Evolutionary conservation across 306 rosid species (phyloP).

Genomic region (Elaeagnus macrophylla): DNA sequence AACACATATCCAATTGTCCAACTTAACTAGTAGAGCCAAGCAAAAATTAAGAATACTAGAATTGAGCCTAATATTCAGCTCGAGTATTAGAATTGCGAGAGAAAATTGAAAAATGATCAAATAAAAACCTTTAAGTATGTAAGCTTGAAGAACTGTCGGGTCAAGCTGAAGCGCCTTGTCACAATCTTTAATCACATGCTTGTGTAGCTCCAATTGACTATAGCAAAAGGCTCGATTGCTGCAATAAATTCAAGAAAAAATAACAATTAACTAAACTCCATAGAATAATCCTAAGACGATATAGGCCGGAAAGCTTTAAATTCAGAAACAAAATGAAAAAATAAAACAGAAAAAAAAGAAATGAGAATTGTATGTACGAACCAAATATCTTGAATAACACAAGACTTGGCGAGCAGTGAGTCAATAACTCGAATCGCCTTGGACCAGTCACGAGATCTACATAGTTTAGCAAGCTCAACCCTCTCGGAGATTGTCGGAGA

Average conservation of each 20-base stretch:
- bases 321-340: constrained; percentile 15
- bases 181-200: constrained; percentile 89
- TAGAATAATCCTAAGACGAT: background rate
- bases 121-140: constrained; percentile 65
- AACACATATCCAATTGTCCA: background rate
- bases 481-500: constrained; percentile 51
- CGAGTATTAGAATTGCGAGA: constrained; percentile 7
- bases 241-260: constrained; percentile 15
- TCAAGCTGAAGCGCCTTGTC: constrained; percentile 81
- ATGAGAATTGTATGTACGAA: constrained; percentile 14
- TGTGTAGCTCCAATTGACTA: constrained; percentile 83
- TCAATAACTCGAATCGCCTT: constrained; percentile 87
- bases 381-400: constrained; percentile 78
- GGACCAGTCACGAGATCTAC: constrained; percentile 84
- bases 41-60: background rate
- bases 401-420: constrained; percentile 55
- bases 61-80: background rate
- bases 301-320: constrained; percentile 11
- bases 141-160: constrained; percentile 65
- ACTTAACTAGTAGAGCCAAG: background rate
- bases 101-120: constrained; percentile 5
- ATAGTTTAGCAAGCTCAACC: constrained; percentile 63
- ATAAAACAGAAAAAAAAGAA: constrained; percentile 3
- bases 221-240: constrained; percentile 93
- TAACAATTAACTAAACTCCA: constrained; percentile 13